phyloP scores from a whole-genome alignment of 306 rosid genomes.

The Vigna mungo region DNA sequence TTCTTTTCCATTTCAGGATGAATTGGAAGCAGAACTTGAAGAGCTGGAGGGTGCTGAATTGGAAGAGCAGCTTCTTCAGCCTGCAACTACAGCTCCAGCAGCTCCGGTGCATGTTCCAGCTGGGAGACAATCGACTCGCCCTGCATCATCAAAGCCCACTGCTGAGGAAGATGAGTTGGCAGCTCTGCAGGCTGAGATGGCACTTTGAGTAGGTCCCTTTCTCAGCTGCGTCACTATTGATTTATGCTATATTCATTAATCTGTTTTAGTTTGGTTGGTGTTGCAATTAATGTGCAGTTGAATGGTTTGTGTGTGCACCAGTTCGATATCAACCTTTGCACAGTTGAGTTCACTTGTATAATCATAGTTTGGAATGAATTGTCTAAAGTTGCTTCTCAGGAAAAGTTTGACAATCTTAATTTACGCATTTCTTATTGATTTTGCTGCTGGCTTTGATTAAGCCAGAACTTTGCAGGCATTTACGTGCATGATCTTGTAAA shows the following conservation, averaged over 20 bases:
- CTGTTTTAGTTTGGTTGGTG: constrained; percentile 21
- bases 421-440: constrained; percentile 10
- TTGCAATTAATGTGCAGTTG: constrained; percentile 35
- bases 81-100: constrained; percentile 89
- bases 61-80: constrained; percentile 99
- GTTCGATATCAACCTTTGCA: constrained; percentile 33
- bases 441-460: constrained; percentile 30
- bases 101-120: constrained; percentile 85
- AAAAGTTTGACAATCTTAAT: constrained; percentile 24
- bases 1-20: constrained; percentile 70
- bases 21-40: constrained; percentile 98
- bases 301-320: constrained; percentile 26
- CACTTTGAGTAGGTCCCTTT: constrained; percentile 72
- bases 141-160: constrained; percentile 69
- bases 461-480: constrained; percentile 57
- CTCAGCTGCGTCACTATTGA: constrained; percentile 35
- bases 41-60: constrained; percentile 97
- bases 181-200: constrained; percentile 99
- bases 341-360: constrained; percentile 28
- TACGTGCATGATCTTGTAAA: constrained; percentile 43
- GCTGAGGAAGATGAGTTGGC: constrained; percentile 96
- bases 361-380: constrained; percentile 18
- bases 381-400: constrained; percentile 1
- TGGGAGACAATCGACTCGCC: constrained; percentile 76
- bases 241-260: constrained; percentile 13